Conservation (phyloP, 2,329 filamentous ascomycete species). For the Aureobasidium melanogenum region DNA sequence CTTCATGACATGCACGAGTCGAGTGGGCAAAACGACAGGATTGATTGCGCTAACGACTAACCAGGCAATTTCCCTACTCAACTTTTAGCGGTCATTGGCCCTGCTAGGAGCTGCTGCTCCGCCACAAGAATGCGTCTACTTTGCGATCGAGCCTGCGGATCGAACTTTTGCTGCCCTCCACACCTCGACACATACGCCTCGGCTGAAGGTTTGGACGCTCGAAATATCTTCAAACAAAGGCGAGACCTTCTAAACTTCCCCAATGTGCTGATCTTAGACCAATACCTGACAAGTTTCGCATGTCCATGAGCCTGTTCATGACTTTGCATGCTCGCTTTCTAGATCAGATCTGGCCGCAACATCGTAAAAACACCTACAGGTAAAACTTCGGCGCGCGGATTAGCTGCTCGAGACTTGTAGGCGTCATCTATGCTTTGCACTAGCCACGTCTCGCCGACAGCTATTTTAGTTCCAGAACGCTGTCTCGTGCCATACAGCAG, state of each 20-base stretch:
- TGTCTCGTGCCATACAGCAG: background rate
- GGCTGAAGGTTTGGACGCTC: background rate
- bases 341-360: background rate
- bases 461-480: background rate
- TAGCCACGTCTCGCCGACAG: background rate
- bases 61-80: background rate
- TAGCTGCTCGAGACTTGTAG: background rate
- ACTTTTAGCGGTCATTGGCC: background rate
- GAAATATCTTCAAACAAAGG: too few relatives aligned
- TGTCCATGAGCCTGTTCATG: background rate
- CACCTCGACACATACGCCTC: background rate
- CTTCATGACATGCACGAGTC: slow-evolving; percentile 9
- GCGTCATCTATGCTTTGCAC: slow-evolving; percentile 1
- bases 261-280: background rate
- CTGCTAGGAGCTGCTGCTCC: background rate
- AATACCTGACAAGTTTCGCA: background rate
- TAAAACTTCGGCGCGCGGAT: background rate
- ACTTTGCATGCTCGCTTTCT: background rate
- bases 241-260: background rate
- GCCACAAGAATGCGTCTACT: background rate
- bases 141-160: slow-evolving; percentile 3
- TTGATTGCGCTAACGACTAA: slow-evolving; percentile 1
- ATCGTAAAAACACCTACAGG: background rate
- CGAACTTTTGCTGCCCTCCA: background rate
- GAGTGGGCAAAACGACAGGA: background rate